Base-by-base conservation (phyloP, 1,284 basidiomycete genomes). In the Farysia itapuensis region DNA sequence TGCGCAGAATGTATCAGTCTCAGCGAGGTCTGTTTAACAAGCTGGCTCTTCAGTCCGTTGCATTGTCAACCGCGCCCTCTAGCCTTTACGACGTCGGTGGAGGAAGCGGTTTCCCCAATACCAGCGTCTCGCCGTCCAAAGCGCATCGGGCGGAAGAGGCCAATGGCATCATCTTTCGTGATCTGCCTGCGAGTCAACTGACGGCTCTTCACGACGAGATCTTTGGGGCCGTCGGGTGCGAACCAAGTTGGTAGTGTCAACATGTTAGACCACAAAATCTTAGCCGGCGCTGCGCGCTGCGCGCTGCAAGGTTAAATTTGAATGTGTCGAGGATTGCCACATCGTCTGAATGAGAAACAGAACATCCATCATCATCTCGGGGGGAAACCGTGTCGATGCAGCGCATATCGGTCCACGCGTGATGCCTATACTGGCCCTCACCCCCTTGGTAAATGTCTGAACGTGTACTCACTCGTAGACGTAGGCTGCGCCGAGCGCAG, bases 1-100 rank as follows among this genome's bases (percentile, higher is more conserved):
- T 22, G 13, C 20, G 14, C 22, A 35, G 54, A 6, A 60, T 70
- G 51, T 63, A 45, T 18, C 39, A 58, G 11, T 43, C 35, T 14
- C 53, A 70, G 13, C 24, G 57, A 0, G 28, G 43, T 12, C 39
- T 70, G 24, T 70, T 67, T 43, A 39, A 57, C 37, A 70, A 65
- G 46, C 41, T 70, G 12, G 64, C 67, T 8, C 24, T 49, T n/a
- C 67, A 70, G 16, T 56, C 47, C 6, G 66, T 63, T 8, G 51
- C 59, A n/a, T 33, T 69, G 4, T 56, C 49, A 1, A 63, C 52
- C n/a, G 36, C 50, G 1, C 59, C 59, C 5, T 45, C 47, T 19
- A 63, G 58, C n/a, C 23, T 67, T 19, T 67, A 61, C 22, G 64
- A 66, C 38, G 40, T 44, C 3, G 53, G 54, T 16, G 60, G 54